A percentile compares a stretch with the other conserved stretches of the same genome.
Conservation (phyloP, 1,139 yeast species). For the Candida pseudoviswanathii region DNA sequence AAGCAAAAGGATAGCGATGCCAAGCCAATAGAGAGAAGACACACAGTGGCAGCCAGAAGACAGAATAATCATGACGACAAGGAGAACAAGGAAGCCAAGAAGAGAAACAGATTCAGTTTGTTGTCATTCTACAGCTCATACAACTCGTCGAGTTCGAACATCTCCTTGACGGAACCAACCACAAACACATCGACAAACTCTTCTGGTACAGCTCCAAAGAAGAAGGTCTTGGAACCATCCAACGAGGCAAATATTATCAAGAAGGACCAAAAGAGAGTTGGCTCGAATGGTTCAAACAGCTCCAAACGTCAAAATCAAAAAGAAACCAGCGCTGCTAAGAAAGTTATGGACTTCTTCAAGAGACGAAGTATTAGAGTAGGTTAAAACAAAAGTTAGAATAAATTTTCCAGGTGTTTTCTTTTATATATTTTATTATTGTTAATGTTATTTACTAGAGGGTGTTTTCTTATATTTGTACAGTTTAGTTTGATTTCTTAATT, state of each 20-base stretch:
- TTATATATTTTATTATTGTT: constrained; percentile 1
- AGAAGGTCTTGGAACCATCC: constrained; percentile 46
- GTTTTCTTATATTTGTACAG: not conserved
- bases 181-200: constrained; percentile 14
- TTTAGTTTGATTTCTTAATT: constrained; percentile 1
- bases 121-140: constrained; percentile 52
- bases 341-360: constrained; percentile 80
- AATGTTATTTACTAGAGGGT: not conserved
- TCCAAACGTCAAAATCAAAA: constrained; percentile 25
- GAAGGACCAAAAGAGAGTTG: constrained; percentile 21
- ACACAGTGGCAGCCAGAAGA: constrained; percentile 11
- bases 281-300: constrained; percentile 14
- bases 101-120: constrained; percentile 53
- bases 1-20: constrained; percentile 4
- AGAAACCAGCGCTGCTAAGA: constrained; percentile 73
- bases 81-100: constrained; percentile 36
- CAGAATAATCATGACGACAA: constrained; percentile 8
- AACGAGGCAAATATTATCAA: constrained; percentile 29
- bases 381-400: constrained; percentile 12
- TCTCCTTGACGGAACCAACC: constrained; percentile 18
- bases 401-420: not conserved
- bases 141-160: constrained; percentile 25
- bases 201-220: constrained; percentile 14
- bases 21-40: constrained; percentile 12
- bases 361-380: constrained; percentile 62